phyloP scores from a whole-genome alignment of 352 stramenopile species.

The Globisporangium megalacanthum region DNA sequence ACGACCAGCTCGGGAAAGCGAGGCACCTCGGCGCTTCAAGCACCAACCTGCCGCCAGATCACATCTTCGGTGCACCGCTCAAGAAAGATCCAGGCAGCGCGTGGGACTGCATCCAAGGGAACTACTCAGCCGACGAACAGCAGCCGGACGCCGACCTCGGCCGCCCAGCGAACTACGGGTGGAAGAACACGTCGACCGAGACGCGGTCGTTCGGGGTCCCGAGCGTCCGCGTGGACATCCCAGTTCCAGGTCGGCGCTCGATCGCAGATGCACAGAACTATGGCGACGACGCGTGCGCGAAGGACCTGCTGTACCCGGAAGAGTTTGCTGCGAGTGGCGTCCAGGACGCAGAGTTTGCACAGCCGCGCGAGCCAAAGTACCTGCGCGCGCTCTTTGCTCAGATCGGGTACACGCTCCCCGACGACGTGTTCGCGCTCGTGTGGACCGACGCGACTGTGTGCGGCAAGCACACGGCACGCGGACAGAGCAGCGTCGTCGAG shows the following conservation, averaged over 20 bases:
- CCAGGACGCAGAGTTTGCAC: conserved; percentile 78
- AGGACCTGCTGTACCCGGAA: conserved; percentile 82
- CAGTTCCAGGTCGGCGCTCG: conserved; percentile 54
- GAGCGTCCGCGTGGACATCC: conserved; percentile 84
- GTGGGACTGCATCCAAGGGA: conserved; percentile 76
- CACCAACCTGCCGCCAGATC: conserved; percentile 27
- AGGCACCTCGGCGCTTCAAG: conserved; percentile 46
- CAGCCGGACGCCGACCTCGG: conserved; percentile 81
- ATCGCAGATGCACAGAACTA: conserved; percentile 91
- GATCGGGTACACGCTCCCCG: conserved; percentile 54
- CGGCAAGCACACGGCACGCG: conserved; percentile 35
- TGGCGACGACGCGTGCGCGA: conserved; percentile 75
- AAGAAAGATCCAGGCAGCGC: conserved; percentile 47
- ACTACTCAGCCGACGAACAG: conserved; percentile 78
- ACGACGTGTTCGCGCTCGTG: conserved; percentile 67
- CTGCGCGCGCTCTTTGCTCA: conserved; percentile 61
- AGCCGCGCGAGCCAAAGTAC: conserved; percentile 50
- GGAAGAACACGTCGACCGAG: conserved; percentile 68
- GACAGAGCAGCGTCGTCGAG: conserved; percentile 50
- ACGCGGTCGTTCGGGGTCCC: conserved; percentile 75
- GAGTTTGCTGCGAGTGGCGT: conserved; percentile 78
- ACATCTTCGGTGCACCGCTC: conserved; percentile 58
- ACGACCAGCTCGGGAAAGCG: conserved; percentile 69
- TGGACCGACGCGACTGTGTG: conserved; percentile 49
- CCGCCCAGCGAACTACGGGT: conserved; percentile 75